Conservation (phyloP, 169 alveolate species). For the Plasmodium vinckei region DNA sequence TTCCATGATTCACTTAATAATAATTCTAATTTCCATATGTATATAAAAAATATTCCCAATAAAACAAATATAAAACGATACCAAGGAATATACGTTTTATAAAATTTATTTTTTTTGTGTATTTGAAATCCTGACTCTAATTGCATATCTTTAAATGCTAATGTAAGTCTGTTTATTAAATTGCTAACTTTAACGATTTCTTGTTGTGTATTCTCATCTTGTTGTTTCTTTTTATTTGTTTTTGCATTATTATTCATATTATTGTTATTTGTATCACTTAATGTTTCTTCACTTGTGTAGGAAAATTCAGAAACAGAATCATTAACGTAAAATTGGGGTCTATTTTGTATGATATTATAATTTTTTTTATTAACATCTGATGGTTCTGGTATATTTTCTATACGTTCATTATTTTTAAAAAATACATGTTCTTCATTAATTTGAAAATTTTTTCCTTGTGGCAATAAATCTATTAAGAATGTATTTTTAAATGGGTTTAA, state of each 20-base stretch:
- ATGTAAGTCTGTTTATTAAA: slow-evolving; percentile 81
- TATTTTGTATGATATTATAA: slow-evolving; percentile 74
- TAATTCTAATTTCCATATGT: slow-evolving; percentile 72
- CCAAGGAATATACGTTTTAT: slow-evolving; percentile 82
- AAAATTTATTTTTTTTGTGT: slow-evolving; percentile 81
- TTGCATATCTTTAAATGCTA: slow-evolving; percentile 85
- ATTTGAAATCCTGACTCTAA: slow-evolving; percentile 82
- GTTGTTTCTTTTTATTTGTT: slow-evolving; percentile 19
- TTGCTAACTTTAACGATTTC: slow-evolving; percentile 65
- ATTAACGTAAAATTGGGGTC: slow-evolving; percentile 37
- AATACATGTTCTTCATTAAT: slow-evolving; percentile 72
- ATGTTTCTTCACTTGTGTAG: slow-evolving; percentile 57
- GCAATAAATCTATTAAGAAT: slow-evolving; percentile 69
- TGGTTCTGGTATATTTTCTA: slow-evolving; percentile 77
- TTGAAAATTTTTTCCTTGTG: slow-evolving; percentile 72
- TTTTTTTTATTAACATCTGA: slow-evolving; percentile 68
- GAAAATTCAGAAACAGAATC: slow-evolving; percentile 71
- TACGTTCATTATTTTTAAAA: slow-evolving; percentile 71
- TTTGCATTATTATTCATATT: too few relatives aligned
- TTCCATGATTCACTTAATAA: slow-evolving; percentile 51
- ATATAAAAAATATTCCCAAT: slow-evolving; percentile 77
- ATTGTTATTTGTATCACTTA: slow-evolving; percentile 47
- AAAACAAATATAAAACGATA: slow-evolving; percentile 78
- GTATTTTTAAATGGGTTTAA: slow-evolving; percentile 72
- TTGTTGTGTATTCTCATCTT: slow-evolving; percentile 63